phyloP scores from a whole-genome alignment of 345 rosid species.

The Barbarea vulgaris region DNA sequence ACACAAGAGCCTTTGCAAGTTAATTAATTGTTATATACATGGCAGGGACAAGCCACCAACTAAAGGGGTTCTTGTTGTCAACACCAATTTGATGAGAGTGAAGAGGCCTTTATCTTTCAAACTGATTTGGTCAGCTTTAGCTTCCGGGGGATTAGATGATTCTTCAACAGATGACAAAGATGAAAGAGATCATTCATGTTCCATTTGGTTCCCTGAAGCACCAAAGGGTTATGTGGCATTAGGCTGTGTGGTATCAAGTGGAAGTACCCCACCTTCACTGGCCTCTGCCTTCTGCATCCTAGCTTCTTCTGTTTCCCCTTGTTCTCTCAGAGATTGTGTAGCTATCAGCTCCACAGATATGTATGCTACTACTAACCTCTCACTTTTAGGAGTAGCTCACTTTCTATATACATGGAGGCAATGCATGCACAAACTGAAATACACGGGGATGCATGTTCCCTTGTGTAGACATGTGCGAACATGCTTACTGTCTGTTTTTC shows the following conservation, averaged over 20 bases:
- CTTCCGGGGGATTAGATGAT: constrained; percentile 48
- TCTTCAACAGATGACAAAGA: constrained; percentile 28
- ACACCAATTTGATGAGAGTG: constrained; percentile 76
- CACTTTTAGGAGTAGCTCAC: constrained; percentile 19
- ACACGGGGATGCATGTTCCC: constrained; percentile 15
- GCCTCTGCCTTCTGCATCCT: constrained; percentile 78
- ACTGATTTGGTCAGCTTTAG: constrained; percentile 66
- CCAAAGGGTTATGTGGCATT: constrained; percentile 88
- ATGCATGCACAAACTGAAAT: constrained; percentile 26
- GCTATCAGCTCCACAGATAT: constrained; percentile 55
- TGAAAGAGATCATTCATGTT: constrained; percentile 50
- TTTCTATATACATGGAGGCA: constrained; percentile 20
- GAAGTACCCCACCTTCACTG: constrained; percentile 63
- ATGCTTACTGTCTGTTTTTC: constrained; percentile 6
- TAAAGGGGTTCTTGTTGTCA: constrained; percentile 86
- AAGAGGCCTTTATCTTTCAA: constrained; percentile 81
- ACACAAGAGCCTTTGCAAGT: constrained; percentile 16
- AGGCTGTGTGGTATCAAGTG: constrained; percentile 80
- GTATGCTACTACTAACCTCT: constrained; percentile 54
- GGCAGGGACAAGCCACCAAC: constrained; percentile 97
- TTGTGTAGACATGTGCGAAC: constrained; percentile 15
- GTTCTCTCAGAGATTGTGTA: constrained; percentile 85
- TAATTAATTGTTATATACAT: constrained; percentile 36
- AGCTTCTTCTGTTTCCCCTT: constrained; percentile 82
- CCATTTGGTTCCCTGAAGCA: constrained; percentile 94